Evolutionary conservation across 2,329 filamentous ascomycete species (phyloP).

Genomic region (Xylariaceae sp.): DNA sequence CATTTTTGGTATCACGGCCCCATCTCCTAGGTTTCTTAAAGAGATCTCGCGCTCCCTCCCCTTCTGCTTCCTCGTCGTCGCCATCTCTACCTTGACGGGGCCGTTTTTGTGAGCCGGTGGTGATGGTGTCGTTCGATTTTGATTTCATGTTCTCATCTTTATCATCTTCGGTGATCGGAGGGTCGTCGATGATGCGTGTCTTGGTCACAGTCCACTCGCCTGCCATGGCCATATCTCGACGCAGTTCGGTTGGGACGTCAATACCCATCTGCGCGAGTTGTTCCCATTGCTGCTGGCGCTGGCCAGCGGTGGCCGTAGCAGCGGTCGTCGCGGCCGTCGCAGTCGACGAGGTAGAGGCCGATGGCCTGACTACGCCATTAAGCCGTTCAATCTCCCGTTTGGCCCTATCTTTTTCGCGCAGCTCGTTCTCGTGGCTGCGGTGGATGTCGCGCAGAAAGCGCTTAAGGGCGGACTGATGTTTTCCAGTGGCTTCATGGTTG

Average conservation of each 20-base stretch:
- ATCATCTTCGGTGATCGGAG: conserved; percentile 34
- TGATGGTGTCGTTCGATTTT: conserved; percentile 41
- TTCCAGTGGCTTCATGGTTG: conserved; percentile 82
- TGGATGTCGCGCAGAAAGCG: conserved; percentile 86
- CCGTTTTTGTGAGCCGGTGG: conserved; percentile 57
- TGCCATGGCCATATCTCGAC: conserved; percentile 76
- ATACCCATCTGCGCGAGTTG: conserved; percentile 86
- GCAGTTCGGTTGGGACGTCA: conserved; percentile 70
- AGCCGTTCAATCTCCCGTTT: conserved; percentile 80
- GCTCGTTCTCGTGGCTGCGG: conserved; percentile 72
- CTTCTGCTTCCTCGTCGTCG: conserved; percentile 49
- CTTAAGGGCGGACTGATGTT: conserved; percentile 80
- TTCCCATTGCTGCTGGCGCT: conserved; percentile 76
- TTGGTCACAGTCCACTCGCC: conserved; percentile 79
- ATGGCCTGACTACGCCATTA: conserved; percentile 62
- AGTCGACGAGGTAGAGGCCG: conserved; percentile 27
- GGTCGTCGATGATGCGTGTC: conserved; percentile 51
- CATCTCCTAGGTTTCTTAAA: conserved; percentile 55
- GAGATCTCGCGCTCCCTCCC: conserved; percentile 52
- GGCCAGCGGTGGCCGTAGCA: conserved; percentile 48
- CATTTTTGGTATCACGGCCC: conserved; percentile 49
- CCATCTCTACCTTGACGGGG: conserved; percentile 35
- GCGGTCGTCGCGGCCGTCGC: conserved; percentile 7
- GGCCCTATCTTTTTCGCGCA: conserved; percentile 75
- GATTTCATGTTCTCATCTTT: conserved; percentile 29